Conservation (phyloP, 1,139 yeast species). For the Kodamaea sp. region DNA sequence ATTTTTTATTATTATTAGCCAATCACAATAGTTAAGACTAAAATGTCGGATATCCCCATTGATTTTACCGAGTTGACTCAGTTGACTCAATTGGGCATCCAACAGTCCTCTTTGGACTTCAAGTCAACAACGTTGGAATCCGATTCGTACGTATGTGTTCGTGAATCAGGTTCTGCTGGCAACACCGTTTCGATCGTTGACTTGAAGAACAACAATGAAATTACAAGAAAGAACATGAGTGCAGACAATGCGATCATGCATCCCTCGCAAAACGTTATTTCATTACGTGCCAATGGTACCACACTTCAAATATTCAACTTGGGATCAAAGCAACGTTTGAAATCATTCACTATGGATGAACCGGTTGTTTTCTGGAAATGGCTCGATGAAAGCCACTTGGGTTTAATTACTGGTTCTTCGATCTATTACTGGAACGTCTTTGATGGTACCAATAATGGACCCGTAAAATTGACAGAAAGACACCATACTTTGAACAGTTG, state of each 20-base stretch:
- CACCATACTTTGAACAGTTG: constrained; percentile 76
- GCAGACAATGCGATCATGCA: constrained; percentile 99
- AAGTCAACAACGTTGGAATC: constrained; percentile 92
- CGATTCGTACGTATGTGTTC: constrained; percentile 82
- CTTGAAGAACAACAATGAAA: constrained; percentile 69
- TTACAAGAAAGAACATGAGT: constrained; percentile 84
- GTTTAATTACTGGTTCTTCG: constrained; percentile 76
- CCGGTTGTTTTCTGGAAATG: constrained; percentile 97
- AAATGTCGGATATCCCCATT: constrained; percentile 74
- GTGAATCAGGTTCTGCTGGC: constrained; percentile 73
- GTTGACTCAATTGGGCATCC: constrained; percentile 79
- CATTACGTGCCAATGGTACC: constrained; percentile 93
- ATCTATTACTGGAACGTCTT: constrained; percentile 81
- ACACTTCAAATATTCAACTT: constrained; percentile 92
- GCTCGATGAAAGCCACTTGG: constrained; percentile 71
- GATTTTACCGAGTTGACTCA: constrained; percentile 94
- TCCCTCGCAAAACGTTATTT: constrained; percentile 82
- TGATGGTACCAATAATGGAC: constrained; percentile 77
- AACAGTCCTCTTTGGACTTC: constrained; percentile 81
- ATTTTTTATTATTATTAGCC: too few relatives aligned
- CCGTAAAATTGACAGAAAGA: constrained; percentile 75
- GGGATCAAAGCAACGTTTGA: constrained; percentile 81
- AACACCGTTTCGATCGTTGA: constrained; percentile 92
- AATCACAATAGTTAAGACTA: neutral
- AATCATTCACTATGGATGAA: constrained; percentile 81